Evolutionary conservation across 2,329 filamentous ascomycete genomes (phyloP), one percentile per base, ranked within the genome.

Genomic region (Furcasterigmium furcatum): DNA sequence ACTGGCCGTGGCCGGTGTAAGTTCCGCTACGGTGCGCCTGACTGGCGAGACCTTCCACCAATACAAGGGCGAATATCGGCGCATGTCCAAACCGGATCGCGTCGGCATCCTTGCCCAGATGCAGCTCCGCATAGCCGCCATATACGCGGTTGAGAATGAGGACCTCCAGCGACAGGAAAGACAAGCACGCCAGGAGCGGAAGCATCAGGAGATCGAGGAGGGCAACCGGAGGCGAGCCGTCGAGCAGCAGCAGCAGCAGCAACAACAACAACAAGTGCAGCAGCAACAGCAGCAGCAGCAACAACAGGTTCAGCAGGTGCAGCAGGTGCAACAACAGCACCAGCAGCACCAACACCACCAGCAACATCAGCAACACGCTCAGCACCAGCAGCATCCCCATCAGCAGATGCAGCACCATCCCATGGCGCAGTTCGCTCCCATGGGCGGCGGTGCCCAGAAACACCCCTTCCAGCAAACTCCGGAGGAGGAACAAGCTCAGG

Each of bases 141-240:
- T 72, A 12, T 72, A 71, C 43, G 68, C 68, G 10, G 60, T 72
- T 3, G 68, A 72, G 40, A 72, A 71, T 48, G 69, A 72, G 48
- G 69, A 71, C 34, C 49, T 65, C 41, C 69, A 72, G 50, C 61
- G 69, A 10, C 64, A 68, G 41, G 57, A 59, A 43, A 59, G 69
- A 16, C 62, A 65, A 41, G 66, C 69, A 9, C 60, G 61, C 5
- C 64, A 67, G 42, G 61, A 69, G 34, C 63, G 59, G 47, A 59
- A 68, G 4, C 65, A 70, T 46, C 58, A 56, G 14, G 60, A 70
- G 40, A 61, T 69, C 4, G 69, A 70, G 18, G 58, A 66, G 13
- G 53, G 44, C 5, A 60, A 56, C 29, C 50, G 58, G 47, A 55
- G 57, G 19, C 58, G 58, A 34, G 55, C 51, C 2, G 57, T 58